Base-by-base conservation (phyloP, 345 rosid species). In the Eutrema heterophyllum region DNA sequence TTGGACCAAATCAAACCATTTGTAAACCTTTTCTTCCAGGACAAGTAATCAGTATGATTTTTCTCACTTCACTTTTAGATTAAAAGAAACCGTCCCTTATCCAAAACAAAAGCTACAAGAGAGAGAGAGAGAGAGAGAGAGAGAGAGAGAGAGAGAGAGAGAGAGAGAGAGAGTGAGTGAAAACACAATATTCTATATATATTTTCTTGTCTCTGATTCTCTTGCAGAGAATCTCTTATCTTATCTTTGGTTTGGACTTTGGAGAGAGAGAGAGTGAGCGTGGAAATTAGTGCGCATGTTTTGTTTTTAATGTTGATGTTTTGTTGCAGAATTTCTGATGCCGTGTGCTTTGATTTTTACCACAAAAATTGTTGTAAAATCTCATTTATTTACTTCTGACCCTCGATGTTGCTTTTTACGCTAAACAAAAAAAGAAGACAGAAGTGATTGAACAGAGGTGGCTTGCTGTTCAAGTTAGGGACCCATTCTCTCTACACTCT, bases 391-490 rank as follows among this genome's bases (percentile, higher is more conserved):
- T 2, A 69, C 70, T 44, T 76, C 70, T 69, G 75, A 46, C 52
- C 35, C 11, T 69, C 0, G 59, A 69, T 53, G 75, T 70, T 64
- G 67, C 80, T 70, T 70, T 76, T 55, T 46, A 76, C 75, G 48
- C 46, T 55, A 56, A 70, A 48, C 80, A 56, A 55, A 21, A 46
- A 70, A 54, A 3, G 16, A 62, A 63, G 68, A 35, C 54, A 62
- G 6, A 18, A 45, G 75, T 61, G 74, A 75, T 12, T 58, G 57
- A 62, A 70, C 71, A 70, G 65, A 63, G 46, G 30, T 77, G 7
- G 39, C 80, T 71, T 77, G 72, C 18, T 58, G 36, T 65, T 77
- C 56, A 59, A 66, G 73, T 67, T 51, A 71, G 14, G 77, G 77
- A 50, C 81, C 81, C 80, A 77, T 76, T 58, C 71, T 55, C 9